These are phyloP conservation scores for Torrubiella hemipterigena DNA, from an alignment of 2,329 filamentous ascomycete genomes.

Conservation along the genomic window DNA sequence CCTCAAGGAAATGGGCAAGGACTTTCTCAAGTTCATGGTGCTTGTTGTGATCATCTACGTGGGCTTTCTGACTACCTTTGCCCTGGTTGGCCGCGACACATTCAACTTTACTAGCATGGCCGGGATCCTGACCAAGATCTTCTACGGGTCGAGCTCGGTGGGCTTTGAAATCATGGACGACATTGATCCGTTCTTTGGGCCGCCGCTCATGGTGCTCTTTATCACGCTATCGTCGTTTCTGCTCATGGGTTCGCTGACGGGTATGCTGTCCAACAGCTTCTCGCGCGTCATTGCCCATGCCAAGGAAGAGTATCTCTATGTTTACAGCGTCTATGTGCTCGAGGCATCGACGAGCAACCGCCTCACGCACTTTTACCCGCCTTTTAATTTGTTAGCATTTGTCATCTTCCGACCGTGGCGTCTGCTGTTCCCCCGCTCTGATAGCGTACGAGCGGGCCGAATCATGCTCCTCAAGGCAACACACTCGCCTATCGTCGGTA, in stretches of 20 bases:
- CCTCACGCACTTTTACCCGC: constrained; percentile 58
- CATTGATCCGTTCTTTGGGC: constrained; percentile 47
- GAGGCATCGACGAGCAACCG: constrained; percentile 57
- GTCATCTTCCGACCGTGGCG: constrained; percentile 60
- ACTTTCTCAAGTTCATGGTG: constrained; percentile 77
- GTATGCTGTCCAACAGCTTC: constrained; percentile 68
- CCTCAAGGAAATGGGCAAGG: constrained; percentile 87
- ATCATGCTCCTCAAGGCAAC: constrained; percentile 52
- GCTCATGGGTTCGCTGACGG: constrained; percentile 66
- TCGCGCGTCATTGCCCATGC: constrained; percentile 51
- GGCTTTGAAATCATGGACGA: constrained; percentile 58
- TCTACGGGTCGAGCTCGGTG: constrained; percentile 65
- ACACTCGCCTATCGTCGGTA: constrained; percentile 55
- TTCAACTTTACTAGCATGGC: constrained; percentile 59
- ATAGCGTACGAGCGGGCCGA: constrained; percentile 47
- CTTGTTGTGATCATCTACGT: constrained; percentile 73
- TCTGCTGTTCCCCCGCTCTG: constrained; percentile 52
- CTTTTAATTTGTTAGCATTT: constrained; percentile 63
- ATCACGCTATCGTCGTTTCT: constrained; percentile 68
- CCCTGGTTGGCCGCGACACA: constrained; percentile 58
- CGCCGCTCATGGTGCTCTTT: constrained; percentile 58
- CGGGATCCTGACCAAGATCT: constrained; percentile 68
- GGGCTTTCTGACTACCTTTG: constrained; percentile 81
- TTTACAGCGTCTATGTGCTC: constrained; percentile 56
- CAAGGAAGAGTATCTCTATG: constrained; percentile 67